phyloP scores from a whole-genome alignment of 345 rosid species.

The Arabidopsis suecica region DNA sequence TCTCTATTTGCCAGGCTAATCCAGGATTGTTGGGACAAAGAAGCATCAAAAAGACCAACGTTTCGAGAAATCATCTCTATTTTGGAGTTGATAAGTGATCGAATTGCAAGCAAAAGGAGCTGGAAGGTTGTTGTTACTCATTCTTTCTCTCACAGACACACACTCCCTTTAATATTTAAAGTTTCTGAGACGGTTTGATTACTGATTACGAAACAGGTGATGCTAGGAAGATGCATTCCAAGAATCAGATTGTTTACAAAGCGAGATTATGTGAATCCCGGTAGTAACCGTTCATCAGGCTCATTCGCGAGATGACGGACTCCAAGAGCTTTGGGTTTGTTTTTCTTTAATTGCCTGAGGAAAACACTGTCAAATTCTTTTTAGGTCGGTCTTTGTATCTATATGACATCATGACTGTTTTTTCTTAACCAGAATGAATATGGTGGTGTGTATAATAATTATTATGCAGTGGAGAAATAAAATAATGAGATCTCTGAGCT shows the following conservation, averaged over 20 bases:
- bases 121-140: conserved; percentile 69
- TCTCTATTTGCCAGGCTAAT: conserved; percentile 58
- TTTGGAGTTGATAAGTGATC: conserved; percentile 57
- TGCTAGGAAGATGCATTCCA: conserved; percentile 57
- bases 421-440: conserved; percentile 3
- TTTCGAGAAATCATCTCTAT: conserved; percentile 63
- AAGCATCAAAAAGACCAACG: conserved; percentile 70
- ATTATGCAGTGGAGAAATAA: not conserved
- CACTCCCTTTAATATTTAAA: not conserved
- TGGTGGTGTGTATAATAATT: conserved; percentile 22
- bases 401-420: conserved; percentile 1
- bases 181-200: conserved; percentile 6
- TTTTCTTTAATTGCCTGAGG: conserved; percentile 12
- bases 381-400: conserved; percentile 22
- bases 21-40: conserved; percentile 73
- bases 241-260: conserved; percentile 50
- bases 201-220: conserved; percentile 49
- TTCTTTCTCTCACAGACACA: not conserved
- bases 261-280: conserved; percentile 57
- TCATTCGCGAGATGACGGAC: conserved; percentile 49
- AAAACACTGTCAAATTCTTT: conserved; percentile 10
- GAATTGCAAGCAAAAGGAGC: conserved; percentile 48
- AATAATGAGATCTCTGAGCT: not conserved
- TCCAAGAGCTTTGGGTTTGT: not conserved
- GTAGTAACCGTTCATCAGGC: conserved; percentile 61